These are phyloP conservation scores for Cafeteria roenbergensis DNA, from an alignment of 108 stramenopile species.

Conservation along the genomic window DNA sequence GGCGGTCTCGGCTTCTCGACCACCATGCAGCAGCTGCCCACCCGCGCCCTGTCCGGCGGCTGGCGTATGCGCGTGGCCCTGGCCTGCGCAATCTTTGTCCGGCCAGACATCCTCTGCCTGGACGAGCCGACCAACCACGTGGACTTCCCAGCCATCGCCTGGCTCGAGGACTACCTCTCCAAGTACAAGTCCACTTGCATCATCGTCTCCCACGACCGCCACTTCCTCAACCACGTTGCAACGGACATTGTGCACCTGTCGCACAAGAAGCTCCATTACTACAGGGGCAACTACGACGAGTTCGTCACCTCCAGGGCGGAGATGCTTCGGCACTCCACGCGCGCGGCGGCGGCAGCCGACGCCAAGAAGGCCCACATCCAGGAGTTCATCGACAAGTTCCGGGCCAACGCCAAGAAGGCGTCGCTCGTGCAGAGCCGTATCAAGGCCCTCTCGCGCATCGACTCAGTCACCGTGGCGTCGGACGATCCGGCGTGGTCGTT, in stretches of 20 bases:
- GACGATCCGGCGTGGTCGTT: slow-evolving; percentile 65
- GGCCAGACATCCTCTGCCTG: slow-evolving; percentile 63
- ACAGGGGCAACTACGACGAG: slow-evolving; percentile 84
- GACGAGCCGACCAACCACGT: slow-evolving; percentile 60
- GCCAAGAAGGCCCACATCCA: slow-evolving; percentile 89
- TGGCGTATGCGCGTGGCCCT: slow-evolving; percentile 96
- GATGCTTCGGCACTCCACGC: slow-evolving; percentile 59
- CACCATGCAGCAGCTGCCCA: slow-evolving; percentile 65
- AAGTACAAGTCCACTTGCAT: slow-evolving; percentile 72
- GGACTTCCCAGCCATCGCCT: slow-evolving; percentile 85
- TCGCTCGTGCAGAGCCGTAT: slow-evolving; percentile 87
- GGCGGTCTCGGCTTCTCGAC: slow-evolving; percentile 66
- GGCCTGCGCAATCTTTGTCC: slow-evolving; percentile 84
- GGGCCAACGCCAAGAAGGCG: slow-evolving; percentile 82
- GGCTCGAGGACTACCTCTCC: slow-evolving; percentile 68
- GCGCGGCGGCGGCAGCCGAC: slow-evolving; percentile 77
- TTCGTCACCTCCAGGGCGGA: slow-evolving; percentile 73
- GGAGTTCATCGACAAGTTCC: slow-evolving; percentile 92
- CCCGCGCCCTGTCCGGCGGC: slow-evolving; percentile 63
- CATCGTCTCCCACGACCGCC: slow-evolving; percentile 82
- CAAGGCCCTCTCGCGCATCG: slow-evolving; percentile 35
- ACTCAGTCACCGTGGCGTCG: slow-evolving; percentile 2
- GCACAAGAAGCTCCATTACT: slow-evolving; percentile 61
- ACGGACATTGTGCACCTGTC: slow-evolving; percentile 74
- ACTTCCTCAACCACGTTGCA: slow-evolving; percentile 80